phyloP scores from a whole-genome alignment of 306 rosid species.

The Trichosanthes cucumerina region DNA sequence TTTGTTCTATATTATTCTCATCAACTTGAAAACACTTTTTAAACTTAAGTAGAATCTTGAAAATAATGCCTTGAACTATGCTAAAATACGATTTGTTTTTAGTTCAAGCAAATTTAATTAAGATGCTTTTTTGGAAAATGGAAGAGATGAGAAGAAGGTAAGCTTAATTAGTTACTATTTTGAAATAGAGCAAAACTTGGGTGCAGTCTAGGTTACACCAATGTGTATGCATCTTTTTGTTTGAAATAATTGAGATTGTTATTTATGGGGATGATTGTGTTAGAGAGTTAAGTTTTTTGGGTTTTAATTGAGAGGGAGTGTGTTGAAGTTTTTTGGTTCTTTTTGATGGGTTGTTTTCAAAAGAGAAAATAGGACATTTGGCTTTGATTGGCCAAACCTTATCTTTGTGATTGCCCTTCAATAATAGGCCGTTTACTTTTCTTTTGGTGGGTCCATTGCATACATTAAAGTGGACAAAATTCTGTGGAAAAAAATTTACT shows the following conservation, averaged over 20 bases:
- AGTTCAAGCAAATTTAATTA: background rate
- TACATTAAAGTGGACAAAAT: background rate
- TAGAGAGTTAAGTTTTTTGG: background rate
- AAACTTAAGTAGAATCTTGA: background rate
- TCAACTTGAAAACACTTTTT: background rate
- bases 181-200: no score
- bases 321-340: background rate
- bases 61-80: background rate
- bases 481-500: background rate
- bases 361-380: background rate
- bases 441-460: background rate
- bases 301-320: background rate
- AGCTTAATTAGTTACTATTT: no score
- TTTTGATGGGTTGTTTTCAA: background rate
- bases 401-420: background rate
- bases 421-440: background rate
- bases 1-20: background rate
- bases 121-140: background rate
- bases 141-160: background rate
- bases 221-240: no score
- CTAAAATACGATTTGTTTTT: background rate
- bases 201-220: no score
- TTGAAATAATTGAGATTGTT: no score
- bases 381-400: slow-evolving; percentile 3
- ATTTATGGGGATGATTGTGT: background rate